These are phyloP conservation scores for Juglanconis sp. DNA, from an alignment of 2,329 filamentous ascomycete species.

Conservation along the genomic window DNA sequence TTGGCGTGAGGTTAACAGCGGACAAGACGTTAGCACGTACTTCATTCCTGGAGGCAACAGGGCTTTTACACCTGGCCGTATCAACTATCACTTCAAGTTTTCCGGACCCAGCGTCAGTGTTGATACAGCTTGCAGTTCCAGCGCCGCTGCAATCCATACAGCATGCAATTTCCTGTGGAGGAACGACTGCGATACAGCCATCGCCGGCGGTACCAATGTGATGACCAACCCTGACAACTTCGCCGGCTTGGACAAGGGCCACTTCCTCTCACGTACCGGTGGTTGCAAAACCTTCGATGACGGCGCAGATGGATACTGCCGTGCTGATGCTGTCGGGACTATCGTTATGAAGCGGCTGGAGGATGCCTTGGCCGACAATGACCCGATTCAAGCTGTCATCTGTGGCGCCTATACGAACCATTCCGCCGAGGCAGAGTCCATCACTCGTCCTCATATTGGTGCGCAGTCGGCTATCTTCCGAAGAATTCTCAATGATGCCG, in stretches of 20 bases:
- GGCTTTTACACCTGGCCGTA: constrained; percentile 31
- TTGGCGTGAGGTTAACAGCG: constrained; percentile 57
- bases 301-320: constrained; percentile 45
- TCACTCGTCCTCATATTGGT: constrained; percentile 61
- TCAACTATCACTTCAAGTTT: constrained; percentile 36
- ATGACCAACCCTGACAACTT: constrained; percentile 63
- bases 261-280: constrained; percentile 52
- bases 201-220: constrained; percentile 62
- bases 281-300: constrained; percentile 32
- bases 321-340: constrained; percentile 36
- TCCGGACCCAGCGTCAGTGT: constrained; percentile 31
- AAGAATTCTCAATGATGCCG: constrained; percentile 65
- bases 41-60: constrained; percentile 27
- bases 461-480: constrained; percentile 71
- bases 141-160: constrained; percentile 36
- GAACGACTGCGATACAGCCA: constrained; percentile 61
- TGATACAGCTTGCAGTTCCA: constrained; percentile 38
- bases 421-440: constrained; percentile 58
- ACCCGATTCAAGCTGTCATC: constrained; percentile 31
- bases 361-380: constrained; percentile 43
- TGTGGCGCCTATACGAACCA: constrained; percentile 58
- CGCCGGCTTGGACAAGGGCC: constrained; percentile 58
- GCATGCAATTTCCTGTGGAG: constrained; percentile 52
- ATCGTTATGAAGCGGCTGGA: constrained; percentile 37
- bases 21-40: constrained; percentile 25